phyloP scores from a whole-genome alignment of 495 filamentous ascomycete genomes.

The Lindgomyces ingoldianus region DNA sequence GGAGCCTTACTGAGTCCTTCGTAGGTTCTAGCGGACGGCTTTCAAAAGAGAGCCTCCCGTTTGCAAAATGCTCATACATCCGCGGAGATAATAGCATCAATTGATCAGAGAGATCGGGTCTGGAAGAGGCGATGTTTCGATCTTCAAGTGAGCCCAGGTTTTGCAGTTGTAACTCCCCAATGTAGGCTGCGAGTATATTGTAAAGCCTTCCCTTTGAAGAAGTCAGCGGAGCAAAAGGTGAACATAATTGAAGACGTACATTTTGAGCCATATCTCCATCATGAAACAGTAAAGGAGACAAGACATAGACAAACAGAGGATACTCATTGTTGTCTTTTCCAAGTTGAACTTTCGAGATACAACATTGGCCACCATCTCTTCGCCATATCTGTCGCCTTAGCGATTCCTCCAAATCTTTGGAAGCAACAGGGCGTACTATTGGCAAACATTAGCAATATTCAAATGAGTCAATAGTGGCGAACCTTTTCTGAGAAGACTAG shows the following conservation, averaged over 20 bases:
- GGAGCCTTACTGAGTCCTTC: conserved; percentile 8
- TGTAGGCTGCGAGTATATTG: conserved; percentile 20
- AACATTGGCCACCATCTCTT: conserved; percentile 27
- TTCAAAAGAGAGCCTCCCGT: conserved; percentile 25
- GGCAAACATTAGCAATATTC: conserved; percentile 1
- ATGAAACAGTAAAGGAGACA: conserved; percentile 13
- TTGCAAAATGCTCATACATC: conserved; percentile 19
- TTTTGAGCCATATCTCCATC: conserved; percentile 16
- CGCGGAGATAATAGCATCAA: conserved; percentile 14
- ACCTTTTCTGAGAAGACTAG: conserved; percentile 20
- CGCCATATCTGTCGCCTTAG: conserved; percentile 15
- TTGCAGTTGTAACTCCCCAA: conserved; percentile 13
- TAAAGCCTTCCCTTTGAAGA: conserved; percentile 11
- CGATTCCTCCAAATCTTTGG: conserved; percentile 4
- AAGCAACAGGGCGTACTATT: conserved; percentile 25
- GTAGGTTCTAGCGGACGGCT: background rate
- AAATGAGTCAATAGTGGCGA: conserved; percentile 1
- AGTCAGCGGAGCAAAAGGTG: conserved; percentile 6
- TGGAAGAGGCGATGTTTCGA: conserved; percentile 4
- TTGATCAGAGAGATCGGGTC: conserved; percentile 15
- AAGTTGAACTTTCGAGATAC: conserved; percentile 14
- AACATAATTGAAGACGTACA: conserved; percentile 14
- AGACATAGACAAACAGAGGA: conserved; percentile 13
- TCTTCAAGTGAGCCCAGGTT: conserved; percentile 11
- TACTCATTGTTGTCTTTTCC: conserved; percentile 1